Percentiles rank a stretch among this genome's conserved stretches.
phyloP scores from a whole-genome alignment of 139 green algal genomes.

The Closterium sp. region DNA sequence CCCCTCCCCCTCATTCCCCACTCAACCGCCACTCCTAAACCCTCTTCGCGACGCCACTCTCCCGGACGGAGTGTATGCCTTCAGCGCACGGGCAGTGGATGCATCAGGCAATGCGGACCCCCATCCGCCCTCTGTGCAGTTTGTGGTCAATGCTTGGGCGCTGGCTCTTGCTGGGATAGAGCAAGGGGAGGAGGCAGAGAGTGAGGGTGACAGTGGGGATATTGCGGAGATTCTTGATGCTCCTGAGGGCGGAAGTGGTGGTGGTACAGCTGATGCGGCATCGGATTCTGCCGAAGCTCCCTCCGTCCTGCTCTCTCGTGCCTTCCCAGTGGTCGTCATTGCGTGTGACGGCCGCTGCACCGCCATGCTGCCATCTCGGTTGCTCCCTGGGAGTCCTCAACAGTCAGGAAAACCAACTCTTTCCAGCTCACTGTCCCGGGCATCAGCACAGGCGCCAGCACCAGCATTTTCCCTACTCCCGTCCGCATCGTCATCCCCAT shows the following conservation, averaged over 20 bases:
- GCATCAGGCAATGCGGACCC: slow-evolving; percentile 22
- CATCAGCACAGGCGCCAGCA: no score
- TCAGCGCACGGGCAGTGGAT: slow-evolving; percentile 23
- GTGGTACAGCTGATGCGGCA: no score
- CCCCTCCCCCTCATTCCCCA: no score
- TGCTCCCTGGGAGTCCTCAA: neutral
- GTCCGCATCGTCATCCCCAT: neutral
- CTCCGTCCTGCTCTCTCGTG: neutral
- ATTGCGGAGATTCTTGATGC: no score
- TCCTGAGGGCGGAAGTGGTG: no score
- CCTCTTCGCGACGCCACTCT: neutral
- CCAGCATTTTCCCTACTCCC: neutral
- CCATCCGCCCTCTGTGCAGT: neutral
- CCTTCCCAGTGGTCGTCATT: neutral
- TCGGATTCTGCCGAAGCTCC: no score
- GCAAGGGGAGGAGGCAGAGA: neutral
- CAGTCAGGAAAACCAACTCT: neutral
- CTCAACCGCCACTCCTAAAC: neutral
- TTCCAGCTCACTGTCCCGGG: neutral
- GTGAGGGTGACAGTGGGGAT: neutral
- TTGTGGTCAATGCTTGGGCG: neutral
- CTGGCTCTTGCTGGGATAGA: neutral
- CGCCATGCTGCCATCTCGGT: neutral
- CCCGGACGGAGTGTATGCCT: slow-evolving; percentile 19
- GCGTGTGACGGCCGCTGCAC: neutral